A percentile compares a stretch with the other conserved stretches of the same genome.
These are phyloP conservation scores for Trametes cinnabarina DNA, from an alignment of 768 basidiomycete genomes.

Conservation along the genomic window DNA sequence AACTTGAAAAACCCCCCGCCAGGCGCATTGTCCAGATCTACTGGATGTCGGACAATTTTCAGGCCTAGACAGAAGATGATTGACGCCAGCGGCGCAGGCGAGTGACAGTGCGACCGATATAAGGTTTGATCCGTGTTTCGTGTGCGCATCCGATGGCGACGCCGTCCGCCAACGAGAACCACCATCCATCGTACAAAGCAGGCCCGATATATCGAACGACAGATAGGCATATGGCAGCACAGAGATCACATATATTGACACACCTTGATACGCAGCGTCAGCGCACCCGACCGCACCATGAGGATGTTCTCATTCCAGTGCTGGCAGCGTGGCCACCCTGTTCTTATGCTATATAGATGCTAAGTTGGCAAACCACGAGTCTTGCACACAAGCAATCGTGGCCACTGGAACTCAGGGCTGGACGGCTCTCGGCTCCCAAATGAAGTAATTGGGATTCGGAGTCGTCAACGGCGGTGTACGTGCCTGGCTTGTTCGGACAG, in stretches of 20 bases:
- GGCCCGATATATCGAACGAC: neutral
- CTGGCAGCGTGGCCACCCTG: neutral
- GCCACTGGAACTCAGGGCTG: too few relatives aligned
- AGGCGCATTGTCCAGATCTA: too few relatives aligned
- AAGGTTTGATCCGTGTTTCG: constrained; percentile 9
- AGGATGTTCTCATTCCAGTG: neutral
- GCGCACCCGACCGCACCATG: neutral
- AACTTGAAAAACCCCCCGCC: neutral
- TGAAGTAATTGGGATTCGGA: constrained; percentile 3
- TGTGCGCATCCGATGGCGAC: neutral
- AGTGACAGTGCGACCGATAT: neutral
- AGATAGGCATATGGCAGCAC: neutral
- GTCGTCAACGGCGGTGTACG: neutral
- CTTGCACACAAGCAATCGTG: too few relatives aligned
- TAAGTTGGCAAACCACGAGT: too few relatives aligned
- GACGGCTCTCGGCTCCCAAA: constrained; percentile 8
- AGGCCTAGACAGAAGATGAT: neutral
- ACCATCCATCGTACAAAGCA: neutral
- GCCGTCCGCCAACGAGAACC: neutral
- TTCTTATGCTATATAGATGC: neutral
- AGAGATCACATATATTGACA: neutral
- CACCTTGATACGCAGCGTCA: neutral
- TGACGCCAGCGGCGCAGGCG: neutral
- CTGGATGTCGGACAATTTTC: too few relatives aligned
- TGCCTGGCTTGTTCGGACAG: constrained; percentile 4